Base-by-base conservation (phyloP, 2,329 filamentous ascomycete genomes). In the Fonsecaea monophora region DNA sequence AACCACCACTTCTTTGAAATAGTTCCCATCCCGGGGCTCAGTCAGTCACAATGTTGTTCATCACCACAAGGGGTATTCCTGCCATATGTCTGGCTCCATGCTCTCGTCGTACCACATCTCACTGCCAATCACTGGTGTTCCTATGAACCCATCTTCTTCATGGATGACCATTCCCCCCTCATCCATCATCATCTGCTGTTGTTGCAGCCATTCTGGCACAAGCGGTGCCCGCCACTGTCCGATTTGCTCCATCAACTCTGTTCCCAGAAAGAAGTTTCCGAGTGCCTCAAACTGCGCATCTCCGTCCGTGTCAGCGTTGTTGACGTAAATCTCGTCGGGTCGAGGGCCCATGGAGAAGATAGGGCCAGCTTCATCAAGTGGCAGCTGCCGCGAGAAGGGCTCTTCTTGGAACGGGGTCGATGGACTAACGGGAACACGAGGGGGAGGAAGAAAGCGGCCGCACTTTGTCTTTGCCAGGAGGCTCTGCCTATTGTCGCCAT, bases 311-410 rank as follows among this genome's bases (percentile, higher is more conserved):
- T 62, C 30, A 8, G 18, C 9, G 45, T 71, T 71, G 37, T 48
- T 48, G 48, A 37, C n/a, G 12, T 68, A 37, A n/a, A 68, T 50
- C 7, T 69, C 67, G 13, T 62, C 67, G 3, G 69, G 69, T n/a
- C 34, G 40, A 9, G 60, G 66, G n/a, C 64, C 66, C 21, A 13
- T 62, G 25, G 21, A 40, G 60, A 65, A 69, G 30, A 66, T 55
- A 8, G 69, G 69, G 37, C 67, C 67, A 30, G 63, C 61, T 42
- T 69, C 53, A 38, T 71, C 69, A 18, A 71, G 32, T 10, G 62
- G 54, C 13, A 42, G 34, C 37, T 53, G 58, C 38, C 18, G 59
- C 30, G 62, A 34, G 40, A 69, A 67, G 5, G 61, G 40, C 35
- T 60, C 61, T 10, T 69, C 69, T 50, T 67, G 64, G 40, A 67